These are phyloP conservation scores for Candida germanica DNA, from an alignment of 805 yeast species.

Conservation along the genomic window DNA sequence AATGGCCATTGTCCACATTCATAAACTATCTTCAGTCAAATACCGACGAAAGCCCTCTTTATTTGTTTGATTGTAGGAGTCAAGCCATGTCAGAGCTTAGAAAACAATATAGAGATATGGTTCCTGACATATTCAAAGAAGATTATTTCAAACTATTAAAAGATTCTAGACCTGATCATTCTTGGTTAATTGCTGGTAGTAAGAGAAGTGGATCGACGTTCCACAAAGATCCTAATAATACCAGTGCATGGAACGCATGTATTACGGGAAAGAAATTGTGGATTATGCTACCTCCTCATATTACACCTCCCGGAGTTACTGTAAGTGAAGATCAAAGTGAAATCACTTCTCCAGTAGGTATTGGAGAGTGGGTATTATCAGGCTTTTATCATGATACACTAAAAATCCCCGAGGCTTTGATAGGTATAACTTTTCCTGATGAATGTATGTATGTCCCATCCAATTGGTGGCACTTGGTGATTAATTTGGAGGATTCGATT, in stretches of 20 bases:
- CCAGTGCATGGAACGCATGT: constrained; percentile 88
- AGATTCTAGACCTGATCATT: constrained; percentile 76
- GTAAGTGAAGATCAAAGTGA: constrained; percentile 77
- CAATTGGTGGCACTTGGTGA: constrained; percentile 98
- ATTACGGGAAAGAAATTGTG: constrained; percentile 75
- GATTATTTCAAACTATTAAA: constrained; percentile 59
- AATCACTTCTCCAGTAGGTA: constrained; percentile 87
- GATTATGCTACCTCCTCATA: constrained; percentile 82
- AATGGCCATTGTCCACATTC: constrained; percentile 69
- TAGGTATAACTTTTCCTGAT: constrained; percentile 76
- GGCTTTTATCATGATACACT: constrained; percentile 76
- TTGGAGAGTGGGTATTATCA: constrained; percentile 85
- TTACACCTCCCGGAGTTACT: constrained; percentile 81
- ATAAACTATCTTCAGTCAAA: constrained; percentile 58
- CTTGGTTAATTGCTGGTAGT: constrained; percentile 92
- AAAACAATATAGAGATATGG: constrained; percentile 43
- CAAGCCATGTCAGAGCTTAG: constrained; percentile 58
- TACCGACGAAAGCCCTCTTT: constrained; percentile 79
- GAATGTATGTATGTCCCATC: constrained; percentile 88
- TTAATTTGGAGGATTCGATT: constrained; percentile 77
- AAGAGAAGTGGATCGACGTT: constrained; percentile 81
- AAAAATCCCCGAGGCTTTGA: constrained; percentile 52
- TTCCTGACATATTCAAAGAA: constrained; percentile 51
- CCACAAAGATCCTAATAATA: constrained; percentile 89
- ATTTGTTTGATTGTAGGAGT: constrained; percentile 79